Conservation (phyloP, 179 eudicot species). For the Heliamphora pulchella region DNA sequence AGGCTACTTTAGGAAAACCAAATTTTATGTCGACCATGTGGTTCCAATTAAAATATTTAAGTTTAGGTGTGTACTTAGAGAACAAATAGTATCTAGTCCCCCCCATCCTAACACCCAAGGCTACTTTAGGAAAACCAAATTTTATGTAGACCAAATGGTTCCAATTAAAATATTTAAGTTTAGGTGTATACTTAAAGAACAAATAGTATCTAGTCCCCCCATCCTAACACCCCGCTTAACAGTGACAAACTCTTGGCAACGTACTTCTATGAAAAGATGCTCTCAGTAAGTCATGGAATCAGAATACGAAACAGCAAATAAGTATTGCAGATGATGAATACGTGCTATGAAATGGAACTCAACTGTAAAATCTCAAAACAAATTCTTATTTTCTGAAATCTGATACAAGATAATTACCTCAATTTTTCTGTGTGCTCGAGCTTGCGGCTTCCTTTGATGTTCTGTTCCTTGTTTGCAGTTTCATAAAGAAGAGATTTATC, state of each 20-base stretch:
- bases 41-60: too few species aligned
- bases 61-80: not conserved
- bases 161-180: too few species aligned
- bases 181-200: not conserved
- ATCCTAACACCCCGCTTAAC: not conserved
- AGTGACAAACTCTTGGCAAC: not conserved
- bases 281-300: not conserved
- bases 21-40: too few species aligned
- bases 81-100: not conserved
- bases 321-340: not conserved
- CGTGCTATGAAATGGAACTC: not conserved
- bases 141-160: too few species aligned
- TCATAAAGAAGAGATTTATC: conserved; percentile 31
- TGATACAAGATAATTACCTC: conserved; percentile 17
- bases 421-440: conserved; percentile 31
- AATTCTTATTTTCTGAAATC: not conserved
- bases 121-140: too few species aligned
- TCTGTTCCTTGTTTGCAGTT: conserved; percentile 25
- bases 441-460: conserved; percentile 36
- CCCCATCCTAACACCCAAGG: not conserved
- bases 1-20: too few species aligned
- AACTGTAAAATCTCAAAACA: not conserved
- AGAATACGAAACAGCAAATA: not conserved
- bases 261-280: not conserved
- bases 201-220: not conserved